phyloP scores from a whole-genome alignment of 257 asterid species.

The Jacaranda copaia region DNA sequence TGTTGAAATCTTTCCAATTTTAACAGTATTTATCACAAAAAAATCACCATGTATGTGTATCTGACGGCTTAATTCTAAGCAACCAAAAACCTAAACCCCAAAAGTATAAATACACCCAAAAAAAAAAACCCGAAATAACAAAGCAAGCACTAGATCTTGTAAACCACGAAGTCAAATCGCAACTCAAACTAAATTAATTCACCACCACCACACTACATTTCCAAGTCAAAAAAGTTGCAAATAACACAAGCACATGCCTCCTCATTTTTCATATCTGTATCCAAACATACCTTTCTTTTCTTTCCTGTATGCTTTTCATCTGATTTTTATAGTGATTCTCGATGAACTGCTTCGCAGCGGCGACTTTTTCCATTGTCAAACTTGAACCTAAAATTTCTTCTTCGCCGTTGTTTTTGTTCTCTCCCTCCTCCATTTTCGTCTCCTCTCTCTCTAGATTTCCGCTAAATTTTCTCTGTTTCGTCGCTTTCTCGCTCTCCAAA shows the following conservation, averaged over 20 bases:
- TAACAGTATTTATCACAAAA: slow-evolving; percentile 15
- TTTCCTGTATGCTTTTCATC: slow-evolving; percentile 92
- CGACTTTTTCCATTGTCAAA: slow-evolving; percentile 98
- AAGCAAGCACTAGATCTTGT: slow-evolving; percentile 50
- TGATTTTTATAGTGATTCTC: slow-evolving; percentile 98
- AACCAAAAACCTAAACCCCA: slow-evolving; percentile 39
- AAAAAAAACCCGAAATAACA: slow-evolving; percentile 25
- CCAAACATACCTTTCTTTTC: slow-evolving; percentile 78
- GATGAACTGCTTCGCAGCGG: slow-evolving; percentile 95
- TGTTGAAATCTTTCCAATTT: slow-evolving; percentile 19
- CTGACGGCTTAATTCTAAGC: slow-evolving; percentile 11
- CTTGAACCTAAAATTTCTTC: slow-evolving; percentile 89
- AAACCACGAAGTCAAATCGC: slow-evolving; percentile 23
- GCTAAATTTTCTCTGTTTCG: slow-evolving; percentile 25
- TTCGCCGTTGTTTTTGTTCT: slow-evolving; percentile 39
- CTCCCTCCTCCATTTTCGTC: slow-evolving; percentile 60
- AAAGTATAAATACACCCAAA: background rate
- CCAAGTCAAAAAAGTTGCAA: slow-evolving; percentile 16
- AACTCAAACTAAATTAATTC: slow-evolving; percentile 29
- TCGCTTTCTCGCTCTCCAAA: slow-evolving; percentile 23
- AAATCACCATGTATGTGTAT: slow-evolving; percentile 17
- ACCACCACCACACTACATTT: slow-evolving; percentile 36
- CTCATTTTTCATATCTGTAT: slow-evolving; percentile 10
- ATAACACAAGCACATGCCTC: slow-evolving; percentile 18
- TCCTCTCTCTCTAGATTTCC: slow-evolving; percentile 48